Base-by-base conservation (phyloP, 2,329 filamentous ascomycete species). In the Nemania sp. region DNA sequence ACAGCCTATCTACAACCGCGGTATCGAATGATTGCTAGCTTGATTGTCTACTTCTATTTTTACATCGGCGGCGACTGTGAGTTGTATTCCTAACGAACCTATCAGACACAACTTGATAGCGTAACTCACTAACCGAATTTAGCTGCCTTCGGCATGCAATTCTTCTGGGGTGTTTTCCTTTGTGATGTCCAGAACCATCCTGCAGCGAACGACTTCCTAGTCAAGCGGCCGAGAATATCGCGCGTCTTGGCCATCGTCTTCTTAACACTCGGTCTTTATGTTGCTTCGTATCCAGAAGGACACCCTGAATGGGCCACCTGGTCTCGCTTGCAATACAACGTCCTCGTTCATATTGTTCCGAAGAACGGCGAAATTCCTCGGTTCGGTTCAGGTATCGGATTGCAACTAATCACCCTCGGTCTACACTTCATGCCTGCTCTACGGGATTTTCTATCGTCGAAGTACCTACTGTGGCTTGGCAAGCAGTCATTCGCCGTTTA, bases 401-500 rank as follows among this genome's bases (percentile, higher is more conserved):
- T 70, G 22, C 64, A 68, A 34, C 46, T 70, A 7, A 68, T 70
- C 24, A 70, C 67, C 2, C 59, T 70, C 2, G 67, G 66, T 28
- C 54, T 70, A 22, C 67, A 70, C 46, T 70, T 70, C 40, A 69
- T 67, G 49, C 67, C 67, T 11, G 54, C 59, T 23, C 69, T 80
- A 24, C 82, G 83, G 56, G 75, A 75, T 45, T 60, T 80, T 1
- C 75, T 86, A 2, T 80, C 80, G 3, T 78, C 77, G 53, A 77
- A 76, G 26, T 75, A 77, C 49, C 77, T 86, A 37, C 75, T 83
- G 39, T 86, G 82, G 77, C 77, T 86, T 11, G 84, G 84, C 39
- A 81, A 80, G 63, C 79, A 86, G 70, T 83, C 80, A 39, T 86
- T 86, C 62, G 82, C 83, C 1, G 80, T 87, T 12, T 86, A 86